Conservation (phyloP, 2,329 filamentous ascomycete species). For the Colletotrichum endophyticum region DNA sequence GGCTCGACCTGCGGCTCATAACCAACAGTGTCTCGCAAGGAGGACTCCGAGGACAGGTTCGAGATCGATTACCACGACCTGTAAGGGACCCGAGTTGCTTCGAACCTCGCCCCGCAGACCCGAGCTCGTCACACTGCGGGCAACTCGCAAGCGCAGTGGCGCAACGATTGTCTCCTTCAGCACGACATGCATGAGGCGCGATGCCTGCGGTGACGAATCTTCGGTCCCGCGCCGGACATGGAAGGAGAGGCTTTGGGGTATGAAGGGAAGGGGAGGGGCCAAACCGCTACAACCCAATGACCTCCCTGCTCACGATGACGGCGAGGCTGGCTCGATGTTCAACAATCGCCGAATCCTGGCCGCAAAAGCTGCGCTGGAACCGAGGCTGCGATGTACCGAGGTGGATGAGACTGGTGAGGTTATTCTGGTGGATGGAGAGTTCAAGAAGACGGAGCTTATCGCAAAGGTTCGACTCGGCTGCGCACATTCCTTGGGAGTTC, state of each 20-base stretch:
- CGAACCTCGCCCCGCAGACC: constrained; percentile 34
- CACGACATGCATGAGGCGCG: constrained; percentile 29
- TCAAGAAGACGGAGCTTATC: constrained; percentile 96
- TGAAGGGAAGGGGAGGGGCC: constrained; percentile 37
- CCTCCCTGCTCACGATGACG: constrained; percentile 63
- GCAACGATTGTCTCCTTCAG: constrained; percentile 27
- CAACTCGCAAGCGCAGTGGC: neutral
- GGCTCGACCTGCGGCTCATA: neutral
- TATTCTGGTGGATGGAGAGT: constrained; percentile 91
- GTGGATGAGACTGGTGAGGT: constrained; percentile 92
- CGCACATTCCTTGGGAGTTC: neutral
- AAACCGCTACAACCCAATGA: constrained; percentile 60
- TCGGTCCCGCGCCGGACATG: constrained; percentile 39
- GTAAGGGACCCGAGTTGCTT: constrained; percentile 21
- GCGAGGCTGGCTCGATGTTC: constrained; percentile 67
- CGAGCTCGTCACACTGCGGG: constrained; percentile 18
- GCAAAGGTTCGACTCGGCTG: constrained; percentile 69
- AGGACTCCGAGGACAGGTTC: constrained; percentile 23
- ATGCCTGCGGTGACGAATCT: constrained; percentile 27
- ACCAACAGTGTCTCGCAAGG: neutral
- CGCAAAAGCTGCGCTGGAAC: constrained; percentile 81
- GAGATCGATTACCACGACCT: constrained; percentile 22
- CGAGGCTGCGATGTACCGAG: constrained; percentile 90
- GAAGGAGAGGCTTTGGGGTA: constrained; percentile 56
- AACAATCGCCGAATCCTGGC: constrained; percentile 72